A percentile compares a stretch with the other conserved stretches of the same genome.
Conservation (phyloP, 371 early-diverging fungal species). For the Mucor mucedo region DNA sequence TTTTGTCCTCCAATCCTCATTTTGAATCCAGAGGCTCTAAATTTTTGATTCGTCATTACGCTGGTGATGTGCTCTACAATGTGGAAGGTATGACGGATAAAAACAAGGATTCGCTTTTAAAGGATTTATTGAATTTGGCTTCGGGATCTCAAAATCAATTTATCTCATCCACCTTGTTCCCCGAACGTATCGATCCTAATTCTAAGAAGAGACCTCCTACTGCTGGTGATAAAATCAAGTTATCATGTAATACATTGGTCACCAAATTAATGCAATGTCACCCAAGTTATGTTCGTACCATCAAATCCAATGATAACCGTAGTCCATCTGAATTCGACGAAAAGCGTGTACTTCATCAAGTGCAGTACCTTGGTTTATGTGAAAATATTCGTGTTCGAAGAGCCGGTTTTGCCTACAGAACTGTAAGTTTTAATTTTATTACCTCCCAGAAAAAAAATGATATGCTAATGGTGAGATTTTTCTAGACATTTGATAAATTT, state of each 20-base stretch:
- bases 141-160: slow-evolving; percentile 73
- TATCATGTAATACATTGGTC: slow-evolving; percentile 78
- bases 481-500: slow-evolving; percentile 51
- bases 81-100: slow-evolving; percentile 97
- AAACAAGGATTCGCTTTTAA: slow-evolving; percentile 96
- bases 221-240: slow-evolving; percentile 85
- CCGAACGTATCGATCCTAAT: slow-evolving; percentile 85
- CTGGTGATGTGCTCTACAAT: slow-evolving; percentile 93
- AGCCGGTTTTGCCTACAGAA: slow-evolving; percentile 93
- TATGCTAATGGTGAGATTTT: neutral
- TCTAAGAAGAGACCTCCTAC: slow-evolving; percentile 90
- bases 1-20: slow-evolving; percentile 75
- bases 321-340: slow-evolving; percentile 89
- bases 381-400: slow-evolving; percentile 98
- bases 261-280: slow-evolving; percentile 92
- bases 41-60: slow-evolving; percentile 96
- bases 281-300: slow-evolving; percentile 98
- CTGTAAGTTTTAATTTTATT: slow-evolving; percentile 26
- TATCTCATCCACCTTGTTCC: slow-evolving; percentile 75
- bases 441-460: too few relatives aligned
- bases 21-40: slow-evolving; percentile 78
- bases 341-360: slow-evolving; percentile 93
- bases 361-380: slow-evolving; percentile 93
- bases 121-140: slow-evolving; percentile 86
- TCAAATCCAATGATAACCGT: slow-evolving; percentile 97